A percentile compares a stretch with the other conserved stretches of the same genome.
Evolutionary conservation across 805 yeast species (phyloP).

Genomic region (Vanderwaltozyma polyspora): DNA sequence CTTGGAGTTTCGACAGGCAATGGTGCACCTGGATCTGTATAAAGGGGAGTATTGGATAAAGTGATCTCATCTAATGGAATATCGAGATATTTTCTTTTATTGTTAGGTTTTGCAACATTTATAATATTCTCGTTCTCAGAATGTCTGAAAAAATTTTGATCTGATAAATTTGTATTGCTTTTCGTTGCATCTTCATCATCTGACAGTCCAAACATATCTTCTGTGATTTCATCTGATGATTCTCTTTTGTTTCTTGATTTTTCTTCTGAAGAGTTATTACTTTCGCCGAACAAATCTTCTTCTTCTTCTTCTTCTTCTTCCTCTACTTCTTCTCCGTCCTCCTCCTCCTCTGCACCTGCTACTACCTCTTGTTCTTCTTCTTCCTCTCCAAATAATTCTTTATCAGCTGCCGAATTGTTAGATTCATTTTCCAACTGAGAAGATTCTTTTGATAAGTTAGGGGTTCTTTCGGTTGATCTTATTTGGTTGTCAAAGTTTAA

Average conservation of each 20-base stretch:
- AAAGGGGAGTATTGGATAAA: constrained; percentile 40
- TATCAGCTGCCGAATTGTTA: constrained; percentile 3
- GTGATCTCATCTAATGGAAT: constrained; percentile 53
- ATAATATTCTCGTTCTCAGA: neutral
- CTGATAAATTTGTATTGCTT: neutral
- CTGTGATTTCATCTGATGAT: constrained; percentile 21
- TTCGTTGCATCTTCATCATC: constrained; percentile 18
- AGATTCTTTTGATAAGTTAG: constrained; percentile 1
- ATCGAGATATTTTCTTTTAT: constrained; percentile 31
- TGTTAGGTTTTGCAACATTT: neutral
- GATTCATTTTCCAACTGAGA: neutral
- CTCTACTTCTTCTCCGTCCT: too few relatives aligned
- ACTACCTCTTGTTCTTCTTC: constrained; percentile 23
- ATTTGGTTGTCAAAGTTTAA: neutral
- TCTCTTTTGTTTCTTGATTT: constrained; percentile 2
- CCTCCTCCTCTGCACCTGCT: too few relatives aligned
- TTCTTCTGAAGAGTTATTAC: constrained; percentile 19
- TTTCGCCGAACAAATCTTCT: constrained; percentile 30
- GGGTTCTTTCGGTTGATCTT: neutral
- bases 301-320: constrained; percentile 25
- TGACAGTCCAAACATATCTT: constrained; percentile 24
- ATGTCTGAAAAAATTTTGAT: neutral
- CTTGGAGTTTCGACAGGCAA: constrained; percentile 46
- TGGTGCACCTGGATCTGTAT: constrained; percentile 80
- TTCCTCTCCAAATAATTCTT: constrained; percentile 24